These are phyloP conservation scores for Solanum appendiculatum DNA, from an alignment of 257 asterid genomes.

Conservation along the genomic window DNA sequence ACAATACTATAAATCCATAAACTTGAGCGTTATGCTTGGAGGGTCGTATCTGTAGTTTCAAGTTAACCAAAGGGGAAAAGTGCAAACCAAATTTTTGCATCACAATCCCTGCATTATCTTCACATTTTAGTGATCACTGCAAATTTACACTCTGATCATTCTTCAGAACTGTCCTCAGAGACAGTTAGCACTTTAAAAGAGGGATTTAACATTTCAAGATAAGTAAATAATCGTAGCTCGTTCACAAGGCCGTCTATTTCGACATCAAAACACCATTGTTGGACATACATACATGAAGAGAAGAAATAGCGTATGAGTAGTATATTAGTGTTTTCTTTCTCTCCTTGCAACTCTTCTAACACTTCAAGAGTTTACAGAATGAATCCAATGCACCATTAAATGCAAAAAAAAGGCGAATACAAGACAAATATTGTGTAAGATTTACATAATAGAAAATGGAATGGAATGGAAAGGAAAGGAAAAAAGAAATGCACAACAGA, in stretches of 20 bases:
- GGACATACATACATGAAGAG: neutral
- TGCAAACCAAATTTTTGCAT: neutral
- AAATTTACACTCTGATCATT: neutral
- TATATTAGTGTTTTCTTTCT: neutral
- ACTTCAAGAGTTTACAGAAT: neutral
- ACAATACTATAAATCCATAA: neutral
- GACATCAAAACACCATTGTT: neutral
- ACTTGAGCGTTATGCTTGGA: neutral
- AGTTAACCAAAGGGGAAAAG: neutral
- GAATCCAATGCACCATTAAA: neutral
- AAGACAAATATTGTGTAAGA: neutral
- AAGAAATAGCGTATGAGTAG: neutral
- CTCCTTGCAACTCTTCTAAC: neutral
- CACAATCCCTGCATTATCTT: neutral
- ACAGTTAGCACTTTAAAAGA: neutral
- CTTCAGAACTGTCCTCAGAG: neutral
- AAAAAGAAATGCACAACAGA: neutral
- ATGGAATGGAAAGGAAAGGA: neutral
- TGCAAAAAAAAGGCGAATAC: neutral
- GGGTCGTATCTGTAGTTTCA: neutral
- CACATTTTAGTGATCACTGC: neutral
- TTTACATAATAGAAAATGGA: neutral
- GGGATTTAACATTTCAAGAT: neutral
- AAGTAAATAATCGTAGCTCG: neutral
- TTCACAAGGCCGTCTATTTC: neutral